Percentiles rank a stretch among this genome's conserved stretches.
Conservation (phyloP, 2,329 filamentous ascomycete genomes). For the Verticillium nonalfalfae region DNA sequence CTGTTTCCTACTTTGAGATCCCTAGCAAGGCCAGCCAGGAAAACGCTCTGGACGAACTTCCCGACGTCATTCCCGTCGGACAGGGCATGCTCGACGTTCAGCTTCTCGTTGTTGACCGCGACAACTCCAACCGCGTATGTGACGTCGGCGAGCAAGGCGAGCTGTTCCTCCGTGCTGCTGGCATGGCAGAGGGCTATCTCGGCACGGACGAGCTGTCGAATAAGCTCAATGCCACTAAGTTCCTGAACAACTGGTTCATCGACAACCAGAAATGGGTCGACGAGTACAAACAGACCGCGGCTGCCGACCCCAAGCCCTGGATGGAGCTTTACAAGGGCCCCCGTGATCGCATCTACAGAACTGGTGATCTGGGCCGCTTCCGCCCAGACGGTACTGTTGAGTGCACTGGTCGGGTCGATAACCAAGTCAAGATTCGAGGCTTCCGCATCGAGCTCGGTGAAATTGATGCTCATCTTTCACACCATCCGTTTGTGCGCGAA, state of each 20-base stretch:
- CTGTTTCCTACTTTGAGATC: constrained; percentile 76
- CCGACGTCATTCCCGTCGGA: constrained; percentile 74
- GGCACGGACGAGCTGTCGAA: constrained; percentile 50
- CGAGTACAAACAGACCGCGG: constrained; percentile 42
- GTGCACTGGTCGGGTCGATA: constrained; percentile 74
- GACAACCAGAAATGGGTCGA: constrained; percentile 64
- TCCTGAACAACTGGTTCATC: constrained; percentile 81
- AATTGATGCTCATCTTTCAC: constrained; percentile 77
- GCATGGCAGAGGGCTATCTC: constrained; percentile 76
- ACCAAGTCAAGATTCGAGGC: constrained; percentile 92
- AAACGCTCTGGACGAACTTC: constrained; percentile 30
- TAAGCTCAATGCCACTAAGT: constrained; percentile 65
- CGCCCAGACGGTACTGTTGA: constrained; percentile 65
- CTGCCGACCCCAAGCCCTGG: constrained; percentile 57
- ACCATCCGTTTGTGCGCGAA: constrained; percentile 71
- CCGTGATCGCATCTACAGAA: constrained; percentile 79
- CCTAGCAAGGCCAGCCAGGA: constrained; percentile 59
- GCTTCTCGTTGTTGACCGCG: constrained; percentile 72
- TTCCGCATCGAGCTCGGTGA: constrained; percentile 94
- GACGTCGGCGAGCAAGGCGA: constrained; percentile 77
- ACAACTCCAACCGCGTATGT: constrained; percentile 61
- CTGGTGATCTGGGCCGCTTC: constrained; percentile 78
- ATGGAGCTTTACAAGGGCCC: constrained; percentile 72
- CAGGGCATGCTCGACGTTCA: constrained; percentile 85
- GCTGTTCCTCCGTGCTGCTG: constrained; percentile 74